These are phyloP conservation scores for Aspergillus sp. DNA, from an alignment of 2,329 filamentous ascomycete species.

Conservation along the genomic window DNA sequence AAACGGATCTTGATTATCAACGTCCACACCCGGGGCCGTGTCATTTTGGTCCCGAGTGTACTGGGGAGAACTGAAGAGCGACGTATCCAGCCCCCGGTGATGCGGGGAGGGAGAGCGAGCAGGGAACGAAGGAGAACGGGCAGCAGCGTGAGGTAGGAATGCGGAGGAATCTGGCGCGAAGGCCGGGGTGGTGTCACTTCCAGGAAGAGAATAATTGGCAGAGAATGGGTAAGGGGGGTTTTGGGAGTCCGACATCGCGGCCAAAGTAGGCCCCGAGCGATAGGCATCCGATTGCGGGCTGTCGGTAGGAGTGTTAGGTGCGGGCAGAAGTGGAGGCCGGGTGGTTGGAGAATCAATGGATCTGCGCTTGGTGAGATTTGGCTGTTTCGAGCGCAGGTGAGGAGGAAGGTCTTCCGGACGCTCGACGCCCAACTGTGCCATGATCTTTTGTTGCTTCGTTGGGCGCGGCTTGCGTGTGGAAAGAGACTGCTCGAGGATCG, in stretches of 20 bases:
- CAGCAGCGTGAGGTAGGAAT: slow-evolving; percentile 37
- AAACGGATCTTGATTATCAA: slow-evolving; percentile 33
- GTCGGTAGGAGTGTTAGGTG: slow-evolving; percentile 30
- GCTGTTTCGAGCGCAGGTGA: slow-evolving; percentile 74
- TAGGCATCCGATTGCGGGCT: slow-evolving; percentile 30
- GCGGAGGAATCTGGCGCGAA: slow-evolving; percentile 36
- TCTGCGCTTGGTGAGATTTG: slow-evolving; percentile 68
- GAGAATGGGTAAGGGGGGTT: slow-evolving; percentile 38
- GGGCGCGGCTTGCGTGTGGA: slow-evolving; percentile 94
- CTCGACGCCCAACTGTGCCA: slow-evolving; percentile 82
- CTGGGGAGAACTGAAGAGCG: slow-evolving; percentile 44
- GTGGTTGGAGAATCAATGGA: slow-evolving; percentile 51
- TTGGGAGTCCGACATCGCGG: slow-evolving; percentile 30
- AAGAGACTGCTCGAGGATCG: slow-evolving; percentile 79
- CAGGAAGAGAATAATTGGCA: slow-evolving; percentile 39
- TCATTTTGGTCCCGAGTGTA: slow-evolving; percentile 37
- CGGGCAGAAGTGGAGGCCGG: slow-evolving; percentile 31
- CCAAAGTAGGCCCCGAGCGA: slow-evolving; percentile 34
- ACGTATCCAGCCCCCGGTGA: slow-evolving; percentile 35
- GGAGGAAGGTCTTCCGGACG: slow-evolving; percentile 89
- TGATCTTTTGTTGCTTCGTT: slow-evolving; percentile 94
- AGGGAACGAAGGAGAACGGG: slow-evolving; percentile 40
- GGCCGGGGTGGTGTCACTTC: slow-evolving; percentile 36
- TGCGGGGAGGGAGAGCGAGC: slow-evolving; percentile 39
- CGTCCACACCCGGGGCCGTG: slow-evolving; percentile 30